phyloP scores from a whole-genome alignment of 441 rosid species.

The Hura crepitans region DNA sequence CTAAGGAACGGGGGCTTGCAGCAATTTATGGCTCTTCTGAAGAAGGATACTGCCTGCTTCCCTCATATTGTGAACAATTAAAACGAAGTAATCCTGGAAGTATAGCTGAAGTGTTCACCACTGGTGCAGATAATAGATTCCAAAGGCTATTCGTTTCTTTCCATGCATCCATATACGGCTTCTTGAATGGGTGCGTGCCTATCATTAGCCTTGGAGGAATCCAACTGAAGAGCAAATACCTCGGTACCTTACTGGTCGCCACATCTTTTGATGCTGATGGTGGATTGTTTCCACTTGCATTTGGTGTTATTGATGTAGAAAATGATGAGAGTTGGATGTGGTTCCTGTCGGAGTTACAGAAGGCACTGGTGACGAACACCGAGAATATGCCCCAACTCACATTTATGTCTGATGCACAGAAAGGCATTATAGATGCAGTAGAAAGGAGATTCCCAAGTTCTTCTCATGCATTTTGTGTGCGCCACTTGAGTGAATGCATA shows the following conservation, averaged over 20 bases:
- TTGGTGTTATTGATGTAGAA: conserved; percentile 54
- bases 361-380: conserved; percentile 36
- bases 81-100: conserved; percentile 49
- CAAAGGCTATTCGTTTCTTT: conserved; percentile 49
- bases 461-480: conserved; percentile 41
- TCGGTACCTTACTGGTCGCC: conserved; percentile 53
- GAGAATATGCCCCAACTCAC: conserved; percentile 39
- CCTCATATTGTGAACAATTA: conserved; percentile 46
- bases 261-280: conserved; percentile 56
- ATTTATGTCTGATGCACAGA: conserved; percentile 40
- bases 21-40: conserved; percentile 62
- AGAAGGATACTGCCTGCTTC: conserved; percentile 55
- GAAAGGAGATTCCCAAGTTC: conserved; percentile 40
- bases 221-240: conserved; percentile 54
- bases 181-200: conserved; percentile 55
- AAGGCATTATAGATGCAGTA: conserved; percentile 38
- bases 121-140: conserved; percentile 45
- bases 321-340: conserved; percentile 51
- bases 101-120: conserved; percentile 42
- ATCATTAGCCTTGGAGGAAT: conserved; percentile 45
- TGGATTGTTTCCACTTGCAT: conserved; percentile 49
- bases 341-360: conserved; percentile 54
- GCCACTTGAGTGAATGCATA: conserved; percentile 42
- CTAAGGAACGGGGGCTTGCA: conserved; percentile 58
- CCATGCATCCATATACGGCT: conserved; percentile 43